phyloP scores from a whole-genome alignment of 1,284 basidiomycete species.

The Marasmius oreades region DNA sequence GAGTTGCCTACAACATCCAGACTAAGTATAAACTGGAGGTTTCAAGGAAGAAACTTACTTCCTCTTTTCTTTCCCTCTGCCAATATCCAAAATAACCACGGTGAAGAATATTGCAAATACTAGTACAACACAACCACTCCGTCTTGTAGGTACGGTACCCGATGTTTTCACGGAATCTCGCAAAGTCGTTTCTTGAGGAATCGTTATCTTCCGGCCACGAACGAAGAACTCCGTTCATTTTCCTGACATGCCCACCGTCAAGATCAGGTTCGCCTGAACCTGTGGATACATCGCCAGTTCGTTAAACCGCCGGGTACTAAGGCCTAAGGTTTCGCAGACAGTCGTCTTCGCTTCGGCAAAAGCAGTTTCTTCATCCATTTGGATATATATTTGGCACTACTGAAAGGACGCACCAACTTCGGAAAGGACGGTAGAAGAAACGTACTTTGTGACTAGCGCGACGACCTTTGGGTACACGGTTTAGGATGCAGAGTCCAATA shows the following conservation, averaged over 20 bases:
- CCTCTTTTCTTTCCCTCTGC: too few relatives aligned
- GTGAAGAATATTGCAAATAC: too few relatives aligned
- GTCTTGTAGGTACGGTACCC: too few relatives aligned
- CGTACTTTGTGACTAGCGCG: neutral
- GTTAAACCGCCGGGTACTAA: conserved; percentile 10
- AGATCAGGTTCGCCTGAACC: conserved; percentile 12
- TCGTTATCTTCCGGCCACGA: conserved; percentile 1
- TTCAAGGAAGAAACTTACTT: too few relatives aligned
- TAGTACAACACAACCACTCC: too few relatives aligned
- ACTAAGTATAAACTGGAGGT: too few relatives aligned
- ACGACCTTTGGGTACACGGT: too few relatives aligned
- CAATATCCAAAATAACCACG: too few relatives aligned
- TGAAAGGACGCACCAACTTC: neutral
- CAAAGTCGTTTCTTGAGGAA: neutral
- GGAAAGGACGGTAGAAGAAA: neutral
- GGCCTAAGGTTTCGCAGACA: neutral
- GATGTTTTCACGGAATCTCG: neutral
- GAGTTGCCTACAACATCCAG: too few relatives aligned
- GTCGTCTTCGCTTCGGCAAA: neutral
- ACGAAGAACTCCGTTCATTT: neutral
- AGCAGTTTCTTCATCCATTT: neutral
- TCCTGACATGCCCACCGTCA: neutral
- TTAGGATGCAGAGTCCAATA: too few relatives aligned
- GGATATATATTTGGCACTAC: neutral
- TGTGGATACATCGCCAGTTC: conserved; percentile 15